These are phyloP conservation scores for Penicillium frequentans DNA, from an alignment of 2,329 filamentous ascomycete species.

Conservation along the genomic window DNA sequence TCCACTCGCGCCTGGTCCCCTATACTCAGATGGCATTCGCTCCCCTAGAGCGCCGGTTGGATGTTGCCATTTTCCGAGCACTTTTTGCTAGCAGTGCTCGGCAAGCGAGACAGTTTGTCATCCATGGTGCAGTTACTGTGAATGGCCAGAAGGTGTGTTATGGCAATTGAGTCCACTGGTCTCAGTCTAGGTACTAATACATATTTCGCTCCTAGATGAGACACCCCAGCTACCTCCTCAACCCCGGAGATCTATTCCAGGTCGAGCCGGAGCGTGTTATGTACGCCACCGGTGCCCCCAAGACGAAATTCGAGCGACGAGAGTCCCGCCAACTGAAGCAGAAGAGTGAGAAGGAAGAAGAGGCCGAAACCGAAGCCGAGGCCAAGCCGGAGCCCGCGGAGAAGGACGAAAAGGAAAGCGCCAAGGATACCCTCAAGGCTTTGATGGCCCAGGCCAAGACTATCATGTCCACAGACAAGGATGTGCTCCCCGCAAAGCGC, in stretches of 20 bases:
- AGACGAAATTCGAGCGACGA: conserved; percentile 50
- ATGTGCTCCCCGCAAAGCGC: conserved; percentile 63
- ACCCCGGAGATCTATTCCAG: conserved; percentile 97
- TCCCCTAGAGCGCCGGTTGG: conserved; percentile 83
- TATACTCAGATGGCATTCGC: conserved; percentile 97
- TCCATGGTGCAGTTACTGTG: conserved; percentile 90
- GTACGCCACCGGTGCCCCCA: conserved; percentile 77
- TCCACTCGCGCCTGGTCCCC: conserved; percentile 57
- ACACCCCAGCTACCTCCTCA: conserved; percentile 88
- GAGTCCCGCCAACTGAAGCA: conserved; percentile 30
- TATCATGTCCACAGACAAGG: conserved; percentile 56
- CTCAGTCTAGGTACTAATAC: background rate
- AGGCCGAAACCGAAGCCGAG: conserved; percentile 25
- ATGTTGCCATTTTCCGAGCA: conserved; percentile 91
- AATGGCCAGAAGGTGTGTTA: conserved; percentile 86
- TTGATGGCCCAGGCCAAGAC: conserved; percentile 60
- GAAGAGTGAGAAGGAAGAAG: conserved; percentile 26
- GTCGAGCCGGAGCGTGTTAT: conserved; percentile 87
- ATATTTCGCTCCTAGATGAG: conserved; percentile 64
- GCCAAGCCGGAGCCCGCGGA: conserved; percentile 25
- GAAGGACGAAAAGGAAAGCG: conserved; percentile 41
- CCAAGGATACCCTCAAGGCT: conserved; percentile 51
- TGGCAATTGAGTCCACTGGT: background rate
- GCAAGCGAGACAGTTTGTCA: conserved; percentile 90
- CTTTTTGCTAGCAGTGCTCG: conserved; percentile 91